Percentiles rank a stretch among this genome's conserved stretches.
These are phyloP conservation scores for Parastagonospora nodorum DNA, from an alignment of 2,329 filamentous ascomycete genomes.

Conservation along the genomic window DNA sequence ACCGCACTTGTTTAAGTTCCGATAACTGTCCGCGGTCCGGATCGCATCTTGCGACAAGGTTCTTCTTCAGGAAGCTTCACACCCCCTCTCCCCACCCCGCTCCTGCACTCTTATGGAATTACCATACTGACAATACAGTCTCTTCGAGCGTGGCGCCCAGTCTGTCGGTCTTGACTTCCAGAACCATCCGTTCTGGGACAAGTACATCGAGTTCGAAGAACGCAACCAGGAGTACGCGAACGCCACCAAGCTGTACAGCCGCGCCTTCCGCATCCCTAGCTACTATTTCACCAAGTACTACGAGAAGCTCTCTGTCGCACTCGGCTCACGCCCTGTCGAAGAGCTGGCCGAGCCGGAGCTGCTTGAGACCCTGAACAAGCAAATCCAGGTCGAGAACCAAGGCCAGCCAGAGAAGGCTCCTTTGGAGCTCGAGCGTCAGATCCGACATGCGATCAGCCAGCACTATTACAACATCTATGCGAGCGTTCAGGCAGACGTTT, in stretches of 20 bases:
- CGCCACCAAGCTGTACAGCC: slow-evolving; percentile 81
- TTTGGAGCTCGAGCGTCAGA: slow-evolving; percentile 79
- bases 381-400: slow-evolving; percentile 69
- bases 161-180: slow-evolving; percentile 92
- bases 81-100: background rate
- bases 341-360: slow-evolving; percentile 74
- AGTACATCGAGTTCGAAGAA: slow-evolving; percentile 97
- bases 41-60: slow-evolving; percentile 42
- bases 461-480: slow-evolving; percentile 82
- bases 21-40: background rate
- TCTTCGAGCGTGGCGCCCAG: slow-evolving; percentile 87
- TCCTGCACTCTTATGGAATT: background rate
- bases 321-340: slow-evolving; percentile 71
- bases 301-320: slow-evolving; percentile 79
- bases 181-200: slow-evolving; percentile 97
- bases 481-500: slow-evolving; percentile 83
- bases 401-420: slow-evolving; percentile 65
- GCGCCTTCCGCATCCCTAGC: slow-evolving; percentile 88
- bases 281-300: slow-evolving; percentile 96
- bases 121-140: slow-evolving; percentile 56
- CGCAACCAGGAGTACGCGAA: slow-evolving; percentile 63
- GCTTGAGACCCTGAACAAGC: slow-evolving; percentile 70
- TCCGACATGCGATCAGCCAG: slow-evolving; percentile 78
- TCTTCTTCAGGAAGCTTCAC: slow-evolving; percentile 23
- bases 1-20: background rate